A percentile compares a stretch with the other conserved stretches of the same genome.
These are phyloP conservation scores for Tuber borchii DNA, from an alignment of 495 filamentous ascomycete species.

Conservation along the genomic window DNA sequence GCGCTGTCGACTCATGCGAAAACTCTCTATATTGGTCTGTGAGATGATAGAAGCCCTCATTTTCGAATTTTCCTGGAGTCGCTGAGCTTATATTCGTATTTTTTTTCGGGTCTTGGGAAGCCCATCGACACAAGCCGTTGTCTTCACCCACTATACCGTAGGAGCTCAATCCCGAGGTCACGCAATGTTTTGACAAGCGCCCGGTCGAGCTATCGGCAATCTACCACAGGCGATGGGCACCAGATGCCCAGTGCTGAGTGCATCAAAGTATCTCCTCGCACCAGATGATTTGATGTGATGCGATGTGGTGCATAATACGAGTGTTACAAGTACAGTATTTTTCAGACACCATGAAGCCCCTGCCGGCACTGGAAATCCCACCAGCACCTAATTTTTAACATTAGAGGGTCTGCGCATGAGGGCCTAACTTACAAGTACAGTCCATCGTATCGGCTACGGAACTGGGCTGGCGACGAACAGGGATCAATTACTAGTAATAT, in stretches of 20 bases:
- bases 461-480: too few relatives aligned
- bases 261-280: background rate
- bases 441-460: too few relatives aligned
- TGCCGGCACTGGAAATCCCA: background rate
- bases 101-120: background rate
- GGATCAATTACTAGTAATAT: too few relatives aligned
- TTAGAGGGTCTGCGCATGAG: too few relatives aligned
- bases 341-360: background rate
- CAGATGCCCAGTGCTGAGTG: background rate
- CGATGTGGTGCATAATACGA: background rate
- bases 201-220: background rate
- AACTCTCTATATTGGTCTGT: background rate
- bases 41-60: background rate
- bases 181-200: background rate
- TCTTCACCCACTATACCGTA: background rate
- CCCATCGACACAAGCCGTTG: background rate
- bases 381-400: background rate
- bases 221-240: background rate
- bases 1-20: slow-evolving; percentile 5
- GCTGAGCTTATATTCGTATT: background rate
- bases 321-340: background rate
- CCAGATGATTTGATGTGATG: background rate
- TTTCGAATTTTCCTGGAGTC: background rate
- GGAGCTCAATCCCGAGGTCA: background rate
- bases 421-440: too few relatives aligned